Percentiles rank a stretch among this genome's conserved stretches.
phyloP scores from a whole-genome alignment of 305 asterid species.

The Fraxinus sp. region DNA sequence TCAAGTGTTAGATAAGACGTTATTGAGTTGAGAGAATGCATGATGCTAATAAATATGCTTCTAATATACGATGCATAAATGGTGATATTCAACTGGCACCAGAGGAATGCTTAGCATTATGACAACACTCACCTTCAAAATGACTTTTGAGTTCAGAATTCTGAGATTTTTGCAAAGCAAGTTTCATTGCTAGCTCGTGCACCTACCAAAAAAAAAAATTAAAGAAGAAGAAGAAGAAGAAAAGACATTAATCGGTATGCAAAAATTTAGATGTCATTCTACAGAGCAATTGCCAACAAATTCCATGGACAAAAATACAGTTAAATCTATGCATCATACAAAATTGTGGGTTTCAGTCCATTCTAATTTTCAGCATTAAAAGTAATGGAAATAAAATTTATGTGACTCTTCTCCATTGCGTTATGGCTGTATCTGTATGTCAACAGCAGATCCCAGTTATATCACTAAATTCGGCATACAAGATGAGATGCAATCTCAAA shows the following conservation, averaged over 20 bases:
- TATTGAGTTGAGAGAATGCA: not conserved
- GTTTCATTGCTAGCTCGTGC: slow-evolving; percentile 85
- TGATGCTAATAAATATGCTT: not conserved
- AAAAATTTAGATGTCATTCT: not conserved
- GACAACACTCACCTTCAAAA: slow-evolving; percentile 61
- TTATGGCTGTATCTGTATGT: not conserved
- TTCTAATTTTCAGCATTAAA: slow-evolving; percentile 12
- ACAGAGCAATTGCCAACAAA: not conserved
- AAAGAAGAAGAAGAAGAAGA: no score
- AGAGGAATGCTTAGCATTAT: not conserved
- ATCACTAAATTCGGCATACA: not conserved
- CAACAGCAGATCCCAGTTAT: not conserved
- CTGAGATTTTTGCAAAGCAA: slow-evolving; percentile 80
- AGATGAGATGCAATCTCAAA: slow-evolving; percentile 13
- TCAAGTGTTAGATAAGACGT: not conserved
- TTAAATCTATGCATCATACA: not conserved
- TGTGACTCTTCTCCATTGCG: not conserved
- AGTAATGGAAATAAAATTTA: slow-evolving; percentile 5
- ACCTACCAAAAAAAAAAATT: slow-evolving; percentile 42
- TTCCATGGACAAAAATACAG: not conserved
- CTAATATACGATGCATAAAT: not conserved
- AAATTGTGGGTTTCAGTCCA: slow-evolving; percentile 3
- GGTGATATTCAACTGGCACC: not conserved
- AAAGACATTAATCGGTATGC: not conserved
- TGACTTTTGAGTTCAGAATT: slow-evolving; percentile 73